Percentiles rank a stretch among this genome's conserved stretches.
Evolutionary conservation across 371 early-diverging fungal genomes (phyloP).

Genomic region (Fennellomyces sp.): DNA sequence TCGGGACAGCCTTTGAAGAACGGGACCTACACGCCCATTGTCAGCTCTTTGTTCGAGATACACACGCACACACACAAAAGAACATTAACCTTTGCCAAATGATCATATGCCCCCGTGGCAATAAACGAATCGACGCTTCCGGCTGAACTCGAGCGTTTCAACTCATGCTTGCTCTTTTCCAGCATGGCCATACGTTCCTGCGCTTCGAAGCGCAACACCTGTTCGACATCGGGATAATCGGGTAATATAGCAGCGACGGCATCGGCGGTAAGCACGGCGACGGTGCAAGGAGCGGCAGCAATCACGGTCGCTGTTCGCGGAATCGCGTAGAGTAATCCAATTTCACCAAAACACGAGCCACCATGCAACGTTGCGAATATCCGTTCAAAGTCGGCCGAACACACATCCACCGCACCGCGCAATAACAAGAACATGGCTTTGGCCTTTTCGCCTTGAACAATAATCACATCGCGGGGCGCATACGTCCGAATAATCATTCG

Average conservation of each 20-base stretch:
- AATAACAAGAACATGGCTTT: constrained; percentile 88
- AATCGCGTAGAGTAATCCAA: constrained; percentile 82
- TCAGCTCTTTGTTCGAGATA: neutral
- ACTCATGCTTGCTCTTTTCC: constrained; percentile 18
- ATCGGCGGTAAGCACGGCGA: constrained; percentile 67
- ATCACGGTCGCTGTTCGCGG: constrained; percentile 83
- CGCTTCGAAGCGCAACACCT: constrained; percentile 57
- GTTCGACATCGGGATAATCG: constrained; percentile 61
- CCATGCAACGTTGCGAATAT: constrained; percentile 71
- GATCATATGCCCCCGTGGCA: constrained; percentile 27
- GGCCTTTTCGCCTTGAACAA: constrained; percentile 75
- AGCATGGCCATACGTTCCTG: constrained; percentile 56
- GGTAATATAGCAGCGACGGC: constrained; percentile 49
- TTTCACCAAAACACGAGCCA: constrained; percentile 82
- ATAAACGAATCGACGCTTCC: constrained; percentile 15
- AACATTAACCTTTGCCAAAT: constrained; percentile 33
- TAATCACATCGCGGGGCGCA: constrained; percentile 63
- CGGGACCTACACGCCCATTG: constrained; percentile 43
- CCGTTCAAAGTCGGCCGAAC: constrained; percentile 75
- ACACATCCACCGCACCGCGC: constrained; percentile 79
- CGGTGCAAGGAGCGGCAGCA: constrained; percentile 69
- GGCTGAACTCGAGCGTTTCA: neutral
- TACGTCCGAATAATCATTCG: constrained; percentile 57
- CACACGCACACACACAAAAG: too few relatives aligned
- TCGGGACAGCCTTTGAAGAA: constrained; percentile 54